A percentile compares a stretch with the other conserved stretches of the same genome.
These are phyloP conservation scores for Pilatotrama ljubarskyi DNA, from an alignment of 768 basidiomycete species.

Conservation along the genomic window DNA sequence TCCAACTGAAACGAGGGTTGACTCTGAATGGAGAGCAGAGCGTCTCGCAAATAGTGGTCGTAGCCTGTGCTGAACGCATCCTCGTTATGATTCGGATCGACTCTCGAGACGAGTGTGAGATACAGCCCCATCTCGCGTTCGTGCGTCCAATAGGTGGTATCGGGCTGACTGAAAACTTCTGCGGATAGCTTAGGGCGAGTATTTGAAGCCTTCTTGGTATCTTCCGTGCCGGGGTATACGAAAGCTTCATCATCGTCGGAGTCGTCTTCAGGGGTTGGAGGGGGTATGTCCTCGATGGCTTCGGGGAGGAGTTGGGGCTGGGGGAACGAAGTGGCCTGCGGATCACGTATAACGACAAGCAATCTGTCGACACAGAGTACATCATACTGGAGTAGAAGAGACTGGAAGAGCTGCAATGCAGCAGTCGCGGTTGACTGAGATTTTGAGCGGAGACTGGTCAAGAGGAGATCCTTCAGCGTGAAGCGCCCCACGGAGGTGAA, in stretches of 20 bases:
- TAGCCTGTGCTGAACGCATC: constrained; percentile 85
- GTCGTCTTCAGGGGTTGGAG: constrained; percentile 34
- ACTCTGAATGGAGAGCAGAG: constrained; percentile 62
- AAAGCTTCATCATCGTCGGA: constrained; percentile 52
- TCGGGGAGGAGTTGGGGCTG: constrained; percentile 46
- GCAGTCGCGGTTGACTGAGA: constrained; percentile 67
- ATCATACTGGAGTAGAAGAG: constrained; percentile 72
- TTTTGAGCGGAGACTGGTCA: constrained; percentile 74
- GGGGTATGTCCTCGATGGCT: constrained; percentile 13
- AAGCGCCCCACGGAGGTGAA: constrained; percentile 87
- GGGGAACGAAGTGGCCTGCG: constrained; percentile 73
- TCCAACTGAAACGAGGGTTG: constrained; percentile 58
- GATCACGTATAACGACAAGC: constrained; percentile 67
- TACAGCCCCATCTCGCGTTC: constrained; percentile 85
- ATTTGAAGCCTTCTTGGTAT: constrained; percentile 23
- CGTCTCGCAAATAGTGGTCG: constrained; percentile 80
- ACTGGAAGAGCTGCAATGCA: constrained; percentile 78
- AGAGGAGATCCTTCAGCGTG: constrained; percentile 85
- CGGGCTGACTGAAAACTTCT: constrained; percentile 54
- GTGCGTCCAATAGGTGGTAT: constrained; percentile 76
- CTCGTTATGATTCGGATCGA: constrained; percentile 66
- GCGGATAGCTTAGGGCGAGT: constrained; percentile 4
- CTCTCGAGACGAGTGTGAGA: constrained; percentile 71
- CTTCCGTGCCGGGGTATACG: constrained; percentile 44
- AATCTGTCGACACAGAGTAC: constrained; percentile 64